Conservation (phyloP, 768 basidiomycete species). For the Candolleomyces aberdarensis region DNA sequence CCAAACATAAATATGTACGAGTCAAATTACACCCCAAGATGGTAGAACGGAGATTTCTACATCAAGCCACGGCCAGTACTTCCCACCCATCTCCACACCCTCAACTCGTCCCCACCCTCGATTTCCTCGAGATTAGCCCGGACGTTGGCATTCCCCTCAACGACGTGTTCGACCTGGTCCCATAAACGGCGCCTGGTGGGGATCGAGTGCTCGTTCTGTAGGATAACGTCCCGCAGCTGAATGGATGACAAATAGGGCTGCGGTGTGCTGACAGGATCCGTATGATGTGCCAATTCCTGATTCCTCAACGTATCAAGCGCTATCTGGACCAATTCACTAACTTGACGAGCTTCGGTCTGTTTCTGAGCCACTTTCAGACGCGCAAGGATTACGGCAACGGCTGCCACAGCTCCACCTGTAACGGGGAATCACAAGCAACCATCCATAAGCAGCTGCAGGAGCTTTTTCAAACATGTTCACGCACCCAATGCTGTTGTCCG, state of each 20-base stretch:
- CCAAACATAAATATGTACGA: neutral
- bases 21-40: neutral
- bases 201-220: slow-evolving; percentile 80
- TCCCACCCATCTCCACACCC: slow-evolving; percentile 93
- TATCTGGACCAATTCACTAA: slow-evolving; percentile 72
- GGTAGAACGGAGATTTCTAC: neutral
- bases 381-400: slow-evolving; percentile 26
- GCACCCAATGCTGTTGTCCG: slow-evolving; percentile 60
- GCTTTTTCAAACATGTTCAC: slow-evolving; percentile 10
- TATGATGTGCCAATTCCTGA: slow-evolving; percentile 79
- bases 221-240: slow-evolving; percentile 82
- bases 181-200: slow-evolving; percentile 64
- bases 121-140: slow-evolving; percentile 82
- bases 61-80: slow-evolving; percentile 27
- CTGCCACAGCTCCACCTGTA: slow-evolving; percentile 17
- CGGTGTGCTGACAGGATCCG: slow-evolving; percentile 73
- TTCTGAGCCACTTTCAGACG: slow-evolving; percentile 47
- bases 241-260: slow-evolving; percentile 79
- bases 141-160: slow-evolving; percentile 90
- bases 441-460: slow-evolving; percentile 13
- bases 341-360: slow-evolving; percentile 58
- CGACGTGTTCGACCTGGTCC: slow-evolving; percentile 78
- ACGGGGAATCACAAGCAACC: slow-evolving; percentile 9
- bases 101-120: slow-evolving; percentile 79
- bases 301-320: slow-evolving; percentile 78